These are phyloP conservation scores for Myotisia sp. DNA, from an alignment of 2,329 filamentous ascomycete species.

Conservation along the genomic window DNA sequence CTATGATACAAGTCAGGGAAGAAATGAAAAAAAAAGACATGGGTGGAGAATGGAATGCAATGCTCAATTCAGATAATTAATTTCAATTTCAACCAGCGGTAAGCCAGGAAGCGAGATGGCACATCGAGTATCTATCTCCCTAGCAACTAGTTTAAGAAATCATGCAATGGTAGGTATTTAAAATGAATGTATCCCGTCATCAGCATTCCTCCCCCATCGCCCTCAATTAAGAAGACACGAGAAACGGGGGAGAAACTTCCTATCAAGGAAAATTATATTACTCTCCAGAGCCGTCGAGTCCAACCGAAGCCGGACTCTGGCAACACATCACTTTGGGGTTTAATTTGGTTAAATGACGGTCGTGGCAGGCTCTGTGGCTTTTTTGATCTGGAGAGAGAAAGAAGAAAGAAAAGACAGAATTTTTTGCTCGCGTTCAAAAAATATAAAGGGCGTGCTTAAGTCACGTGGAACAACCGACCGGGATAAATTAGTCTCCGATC, in stretches of 20 bases:
- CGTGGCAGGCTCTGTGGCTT: conserved; percentile 53
- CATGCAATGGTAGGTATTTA: conserved; percentile 4
- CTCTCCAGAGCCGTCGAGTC: conserved; percentile 52
- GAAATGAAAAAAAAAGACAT: too few species aligned
- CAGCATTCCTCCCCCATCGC: conserved; percentile 58
- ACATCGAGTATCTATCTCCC: too few species aligned
- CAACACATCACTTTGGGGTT: conserved; percentile 49
- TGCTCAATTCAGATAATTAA: too few species aligned
- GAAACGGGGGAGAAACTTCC: conserved; percentile 54
- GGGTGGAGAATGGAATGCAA: too few species aligned
- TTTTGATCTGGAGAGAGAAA: conserved; percentile 35
- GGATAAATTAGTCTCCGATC: too few species aligned
- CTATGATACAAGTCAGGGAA: too few species aligned
- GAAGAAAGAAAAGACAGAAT: conserved; percentile 15
- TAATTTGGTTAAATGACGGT: conserved; percentile 44
- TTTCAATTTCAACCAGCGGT: too few species aligned
- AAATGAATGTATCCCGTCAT: conserved; percentile 46
- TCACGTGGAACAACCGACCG: too few species aligned
- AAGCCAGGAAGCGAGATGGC: too few species aligned
- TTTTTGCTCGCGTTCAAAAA: conserved; percentile 9
- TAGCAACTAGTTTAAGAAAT: too few species aligned
- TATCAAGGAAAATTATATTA: conserved; percentile 45
- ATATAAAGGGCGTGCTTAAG: conserved; percentile 16
- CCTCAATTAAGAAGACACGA: conserved; percentile 54
- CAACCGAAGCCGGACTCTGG: conserved; percentile 36